A percentile compares a stretch with the other conserved stretches of the same genome.
Evolutionary conservation across 345 rosid genomes (phyloP).

Genomic region (Erucastrum elatum): DNA sequence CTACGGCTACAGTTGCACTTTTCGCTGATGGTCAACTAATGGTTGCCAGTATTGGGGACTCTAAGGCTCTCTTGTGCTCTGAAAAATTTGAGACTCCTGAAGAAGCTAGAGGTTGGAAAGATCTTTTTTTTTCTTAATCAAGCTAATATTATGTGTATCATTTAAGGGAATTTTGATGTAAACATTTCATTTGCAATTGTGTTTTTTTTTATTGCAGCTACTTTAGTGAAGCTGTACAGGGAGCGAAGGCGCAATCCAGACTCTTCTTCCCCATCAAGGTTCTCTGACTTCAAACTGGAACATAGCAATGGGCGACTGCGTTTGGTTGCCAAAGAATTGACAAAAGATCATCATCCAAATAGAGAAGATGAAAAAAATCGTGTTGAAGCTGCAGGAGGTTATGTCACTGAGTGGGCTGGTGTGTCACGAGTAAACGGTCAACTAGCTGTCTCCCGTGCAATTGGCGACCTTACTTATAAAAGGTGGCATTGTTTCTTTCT

Average conservation of each 20-base stretch:
- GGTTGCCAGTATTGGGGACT: slow-evolving; percentile 91
- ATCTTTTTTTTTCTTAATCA: slow-evolving; percentile 19
- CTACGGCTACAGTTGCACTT: slow-evolving; percentile 76
- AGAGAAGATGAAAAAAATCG: slow-evolving; percentile 87
- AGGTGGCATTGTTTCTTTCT: slow-evolving; percentile 24
- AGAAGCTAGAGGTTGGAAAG: slow-evolving; percentile 74
- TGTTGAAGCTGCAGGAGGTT: slow-evolving; percentile 92
- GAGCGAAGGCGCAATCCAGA: slow-evolving; percentile 59
- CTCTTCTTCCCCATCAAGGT: slow-evolving; percentile 50
- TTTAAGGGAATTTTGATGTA: background rate
- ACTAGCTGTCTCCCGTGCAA: slow-evolving; percentile 85
- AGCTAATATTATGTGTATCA: background rate
- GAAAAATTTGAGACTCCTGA: slow-evolving; percentile 74
- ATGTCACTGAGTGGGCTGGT: slow-evolving; percentile 76
- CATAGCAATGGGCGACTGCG: slow-evolving; percentile 52
- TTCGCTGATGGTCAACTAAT: slow-evolving; percentile 78
- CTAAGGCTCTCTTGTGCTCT: slow-evolving; percentile 90
- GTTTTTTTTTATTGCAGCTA: slow-evolving; percentile 54
- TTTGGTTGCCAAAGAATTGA: slow-evolving; percentile 68
- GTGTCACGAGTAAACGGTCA: slow-evolving; percentile 86
- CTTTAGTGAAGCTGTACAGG: slow-evolving; percentile 67
- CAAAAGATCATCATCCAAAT: slow-evolving; percentile 84
- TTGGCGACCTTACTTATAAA: slow-evolving; percentile 62
- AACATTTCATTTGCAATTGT: slow-evolving; percentile 14
- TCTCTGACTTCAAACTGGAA: slow-evolving; percentile 46